phyloP scores from a whole-genome alignment of 495 filamentous ascomycete genomes.

The Aspergillus sparsus region DNA sequence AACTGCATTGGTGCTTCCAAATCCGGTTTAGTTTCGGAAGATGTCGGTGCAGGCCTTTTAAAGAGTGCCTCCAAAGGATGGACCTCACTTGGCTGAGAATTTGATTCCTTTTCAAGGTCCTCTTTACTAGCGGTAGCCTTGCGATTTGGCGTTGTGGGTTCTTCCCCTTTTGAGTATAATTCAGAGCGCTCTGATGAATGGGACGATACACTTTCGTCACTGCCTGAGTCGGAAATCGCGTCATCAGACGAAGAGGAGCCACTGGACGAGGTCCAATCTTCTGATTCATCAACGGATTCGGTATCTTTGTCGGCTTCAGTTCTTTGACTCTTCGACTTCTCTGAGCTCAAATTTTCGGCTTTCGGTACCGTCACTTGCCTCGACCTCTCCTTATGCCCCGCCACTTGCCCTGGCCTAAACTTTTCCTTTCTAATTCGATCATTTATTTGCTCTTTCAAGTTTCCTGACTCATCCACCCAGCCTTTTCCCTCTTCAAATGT shows the following conservation, averaged over 20 bases:
- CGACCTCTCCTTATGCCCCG: conserved; percentile 42
- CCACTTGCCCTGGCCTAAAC: conserved; percentile 38
- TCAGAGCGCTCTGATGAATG: conserved; percentile 32
- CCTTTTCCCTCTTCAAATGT: conserved; percentile 69
- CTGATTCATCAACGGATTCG: conserved; percentile 33
- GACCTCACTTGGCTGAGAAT: conserved; percentile 51
- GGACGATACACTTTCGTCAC: conserved; percentile 27
- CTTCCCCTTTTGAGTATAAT: conserved; percentile 22
- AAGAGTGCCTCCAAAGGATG: conserved; percentile 90
- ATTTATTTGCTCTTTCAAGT: conserved; percentile 63
- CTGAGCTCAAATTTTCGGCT: background rate
- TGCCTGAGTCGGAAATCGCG: conserved; percentile 29
- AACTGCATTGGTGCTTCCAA: conserved; percentile 55
- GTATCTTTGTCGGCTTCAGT: conserved; percentile 17
- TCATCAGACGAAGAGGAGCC: conserved; percentile 40
- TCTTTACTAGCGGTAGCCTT: too few species aligned
- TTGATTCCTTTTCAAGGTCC: conserved; percentile 10
- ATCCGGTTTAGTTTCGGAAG: conserved; percentile 36
- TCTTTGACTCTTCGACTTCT: conserved; percentile 12
- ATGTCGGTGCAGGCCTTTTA: conserved; percentile 61
- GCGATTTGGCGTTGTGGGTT: conserved; percentile 9
- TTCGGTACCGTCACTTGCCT: conserved; percentile 12
- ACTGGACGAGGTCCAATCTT: conserved; percentile 52
- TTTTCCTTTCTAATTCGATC: conserved; percentile 37
- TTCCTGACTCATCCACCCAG: conserved; percentile 81